Percentiles rank a stretch among this genome's conserved stretches.
Conservation (phyloP, 345 rosid genomes). For the Excoecaria cochinchinensis region DNA sequence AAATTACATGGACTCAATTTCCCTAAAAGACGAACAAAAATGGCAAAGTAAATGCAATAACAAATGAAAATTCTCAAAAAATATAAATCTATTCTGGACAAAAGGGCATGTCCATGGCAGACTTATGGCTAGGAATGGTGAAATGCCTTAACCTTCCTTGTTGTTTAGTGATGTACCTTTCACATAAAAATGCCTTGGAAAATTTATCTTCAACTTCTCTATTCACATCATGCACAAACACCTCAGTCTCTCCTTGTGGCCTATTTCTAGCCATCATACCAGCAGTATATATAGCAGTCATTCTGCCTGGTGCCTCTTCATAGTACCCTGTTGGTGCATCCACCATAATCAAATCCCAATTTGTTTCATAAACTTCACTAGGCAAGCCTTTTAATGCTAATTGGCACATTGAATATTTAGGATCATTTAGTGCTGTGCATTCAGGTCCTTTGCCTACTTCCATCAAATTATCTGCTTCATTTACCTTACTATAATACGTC, state of each 20-base stretch:
- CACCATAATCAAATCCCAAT: conserved; percentile 89
- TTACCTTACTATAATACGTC: conserved; percentile 69
- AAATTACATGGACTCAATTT: not conserved
- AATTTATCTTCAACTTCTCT: conserved; percentile 71
- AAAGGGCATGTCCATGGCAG: conserved; percentile 47
- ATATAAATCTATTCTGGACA: conserved; percentile 47
- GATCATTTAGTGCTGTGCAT: conserved; percentile 65
- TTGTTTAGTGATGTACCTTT: conserved; percentile 69
- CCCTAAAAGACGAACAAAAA: not conserved
- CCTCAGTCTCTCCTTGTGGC: conserved; percentile 67
- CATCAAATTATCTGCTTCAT: conserved; percentile 60
- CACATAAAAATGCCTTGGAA: conserved; percentile 70
- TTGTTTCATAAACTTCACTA: conserved; percentile 58
- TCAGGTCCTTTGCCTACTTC: conserved; percentile 71
- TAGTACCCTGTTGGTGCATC: conserved; percentile 84
- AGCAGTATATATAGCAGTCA: conserved; percentile 78
- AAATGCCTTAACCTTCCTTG: conserved; percentile 84
- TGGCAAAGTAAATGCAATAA: not conserved
- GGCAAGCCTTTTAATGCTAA: conserved; percentile 85
- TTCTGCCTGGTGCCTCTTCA: conserved; percentile 85
- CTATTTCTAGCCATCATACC: conserved; percentile 88
- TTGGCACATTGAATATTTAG: conserved; percentile 69
- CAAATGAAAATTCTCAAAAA: not conserved
- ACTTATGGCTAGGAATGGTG: conserved; percentile 68
- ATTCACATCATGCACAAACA: conserved; percentile 86